These are phyloP conservation scores for Prunus padus DNA, from an alignment of 306 rosid species.

Conservation along the genomic window DNA sequence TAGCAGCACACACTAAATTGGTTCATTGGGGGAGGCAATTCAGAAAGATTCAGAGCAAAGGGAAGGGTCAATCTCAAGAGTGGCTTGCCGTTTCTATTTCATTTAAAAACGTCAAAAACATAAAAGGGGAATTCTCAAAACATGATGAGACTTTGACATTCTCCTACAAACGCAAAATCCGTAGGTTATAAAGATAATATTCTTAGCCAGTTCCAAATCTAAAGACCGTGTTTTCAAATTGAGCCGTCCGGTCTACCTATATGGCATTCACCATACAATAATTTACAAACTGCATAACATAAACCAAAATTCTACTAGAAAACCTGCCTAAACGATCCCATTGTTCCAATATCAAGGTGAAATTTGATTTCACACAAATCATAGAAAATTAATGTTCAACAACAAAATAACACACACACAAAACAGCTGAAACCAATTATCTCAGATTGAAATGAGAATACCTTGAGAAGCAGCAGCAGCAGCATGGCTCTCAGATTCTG, in stretches of 20 bases:
- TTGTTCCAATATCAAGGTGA: background rate
- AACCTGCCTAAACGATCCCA: background rate
- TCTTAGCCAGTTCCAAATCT: too few relatives aligned
- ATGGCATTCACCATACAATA: background rate
- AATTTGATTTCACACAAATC: background rate
- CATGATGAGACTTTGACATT: background rate
- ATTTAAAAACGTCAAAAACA: background rate
- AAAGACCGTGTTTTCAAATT: too few relatives aligned
- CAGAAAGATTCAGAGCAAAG: background rate
- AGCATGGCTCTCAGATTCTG: conserved; percentile 46
- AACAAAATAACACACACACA: background rate
- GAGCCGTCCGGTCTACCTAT: too few relatives aligned
- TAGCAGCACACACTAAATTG: background rate
- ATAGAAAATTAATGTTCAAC: background rate
- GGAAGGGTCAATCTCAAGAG: background rate
- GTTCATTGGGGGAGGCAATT: background rate
- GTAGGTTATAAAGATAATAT: too few relatives aligned
- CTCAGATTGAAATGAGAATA: conserved; percentile 6
- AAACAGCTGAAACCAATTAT: background rate
- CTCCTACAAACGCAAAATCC: background rate
- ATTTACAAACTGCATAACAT: background rate
- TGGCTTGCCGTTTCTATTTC: background rate
- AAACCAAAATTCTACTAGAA: background rate
- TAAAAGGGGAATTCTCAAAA: background rate
- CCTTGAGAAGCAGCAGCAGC: conserved; percentile 31